Conservation (phyloP, 139 green algal genomes). For the Picochlorum sp. region DNA sequence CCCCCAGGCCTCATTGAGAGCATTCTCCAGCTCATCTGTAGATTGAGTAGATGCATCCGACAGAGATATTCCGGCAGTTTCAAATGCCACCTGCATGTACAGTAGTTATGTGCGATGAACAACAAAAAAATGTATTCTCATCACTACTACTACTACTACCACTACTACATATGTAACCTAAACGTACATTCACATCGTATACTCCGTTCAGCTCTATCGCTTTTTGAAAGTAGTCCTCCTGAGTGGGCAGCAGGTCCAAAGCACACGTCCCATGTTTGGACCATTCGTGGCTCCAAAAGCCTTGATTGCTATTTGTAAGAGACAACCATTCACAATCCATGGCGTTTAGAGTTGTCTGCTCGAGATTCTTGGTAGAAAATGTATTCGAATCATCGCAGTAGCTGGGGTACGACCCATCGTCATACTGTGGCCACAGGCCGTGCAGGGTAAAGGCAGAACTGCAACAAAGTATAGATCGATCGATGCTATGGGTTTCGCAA, state of each 20-base stretch:
- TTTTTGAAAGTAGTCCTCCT: constrained; percentile 38
- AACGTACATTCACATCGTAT: constrained; percentile 23
- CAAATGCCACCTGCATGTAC: too few species aligned
- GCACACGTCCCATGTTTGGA: constrained; percentile 52
- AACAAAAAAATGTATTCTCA: too few species aligned
- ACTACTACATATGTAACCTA: too few species aligned
- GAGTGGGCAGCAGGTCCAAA: constrained; percentile 17
- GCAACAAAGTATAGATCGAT: too few species aligned
- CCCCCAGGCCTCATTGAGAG: background rate
- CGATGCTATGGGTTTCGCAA: too few species aligned
- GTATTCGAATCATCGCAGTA: constrained; percentile 31
- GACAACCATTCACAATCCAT: constrained; percentile 15
- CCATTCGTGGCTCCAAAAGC: constrained; percentile 53
- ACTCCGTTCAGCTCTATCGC: constrained; percentile 32
- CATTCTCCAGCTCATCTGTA: background rate
- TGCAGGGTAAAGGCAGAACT: constrained; percentile 78
- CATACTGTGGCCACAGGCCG: constrained; percentile 62
- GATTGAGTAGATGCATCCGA: background rate
- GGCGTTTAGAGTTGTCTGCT: background rate
- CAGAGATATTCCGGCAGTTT: background rate
- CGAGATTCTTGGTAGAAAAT: background rate
- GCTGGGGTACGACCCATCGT: constrained; percentile 37
- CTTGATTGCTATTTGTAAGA: background rate
- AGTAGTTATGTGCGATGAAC: too few species aligned
- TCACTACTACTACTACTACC: too few species aligned